phyloP scores from a whole-genome alignment of 2,329 filamentous ascomycete genomes.

The Colletotrichum siamense region DNA sequence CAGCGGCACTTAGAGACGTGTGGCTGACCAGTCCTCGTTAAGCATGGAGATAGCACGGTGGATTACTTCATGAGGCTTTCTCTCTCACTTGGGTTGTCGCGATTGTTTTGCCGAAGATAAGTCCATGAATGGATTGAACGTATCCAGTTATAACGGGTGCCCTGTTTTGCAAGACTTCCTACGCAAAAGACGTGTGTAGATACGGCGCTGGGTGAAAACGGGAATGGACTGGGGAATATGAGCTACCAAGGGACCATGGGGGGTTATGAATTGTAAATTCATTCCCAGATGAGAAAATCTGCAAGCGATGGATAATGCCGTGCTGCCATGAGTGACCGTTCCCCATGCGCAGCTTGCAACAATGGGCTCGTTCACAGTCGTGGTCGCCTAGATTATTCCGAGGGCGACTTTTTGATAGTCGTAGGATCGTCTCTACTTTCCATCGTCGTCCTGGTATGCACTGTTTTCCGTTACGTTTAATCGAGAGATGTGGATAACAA shows the following conservation, averaged over 20 bases:
- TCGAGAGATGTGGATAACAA: background rate
- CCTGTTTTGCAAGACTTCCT: background rate
- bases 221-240: background rate
- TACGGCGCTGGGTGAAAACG: background rate
- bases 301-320: too few relatives aligned
- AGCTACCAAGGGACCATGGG: background rate
- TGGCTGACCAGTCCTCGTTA: accelerated
- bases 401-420: accelerated
- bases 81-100: background rate
- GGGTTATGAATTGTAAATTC: too few relatives aligned
- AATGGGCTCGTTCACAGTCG: accelerated
- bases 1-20: background rate
- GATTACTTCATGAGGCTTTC: background rate
- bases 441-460: background rate
- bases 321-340: background rate
- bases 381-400: background rate
- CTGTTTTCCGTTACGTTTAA: accelerated
- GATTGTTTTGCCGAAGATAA: too few relatives aligned
- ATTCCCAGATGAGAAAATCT: too few relatives aligned
- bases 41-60: background rate
- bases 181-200: background rate
- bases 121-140: too few relatives aligned
- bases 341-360: background rate
- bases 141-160: too few relatives aligned
- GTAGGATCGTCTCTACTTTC: background rate